phyloP scores from a whole-genome alignment of 2,329 filamentous ascomycete species.

The Trichophyton schoenleinii region DNA sequence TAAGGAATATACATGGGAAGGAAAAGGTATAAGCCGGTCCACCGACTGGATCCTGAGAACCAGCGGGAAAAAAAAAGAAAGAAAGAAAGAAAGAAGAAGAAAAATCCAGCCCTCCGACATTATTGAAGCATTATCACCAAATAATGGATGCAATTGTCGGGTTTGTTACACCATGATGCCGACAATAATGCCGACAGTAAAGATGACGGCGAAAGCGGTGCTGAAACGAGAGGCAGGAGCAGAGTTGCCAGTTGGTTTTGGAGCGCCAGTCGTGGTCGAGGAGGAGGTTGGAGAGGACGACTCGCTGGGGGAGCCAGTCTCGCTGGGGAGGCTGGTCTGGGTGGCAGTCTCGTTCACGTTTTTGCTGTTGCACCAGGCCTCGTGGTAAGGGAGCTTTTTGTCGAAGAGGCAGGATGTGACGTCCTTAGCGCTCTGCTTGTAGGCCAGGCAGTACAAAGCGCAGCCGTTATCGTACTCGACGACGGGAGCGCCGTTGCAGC shows the following conservation, averaged over 20 bases:
- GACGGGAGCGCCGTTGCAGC: slow-evolving; percentile 15
- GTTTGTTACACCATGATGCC: neutral
- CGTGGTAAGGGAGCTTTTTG: slow-evolving; percentile 15
- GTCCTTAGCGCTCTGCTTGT: slow-evolving; percentile 17
- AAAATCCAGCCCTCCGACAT: neutral
- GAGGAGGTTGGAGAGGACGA: neutral
- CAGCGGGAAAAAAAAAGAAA: no score
- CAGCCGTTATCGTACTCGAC: slow-evolving; percentile 16
- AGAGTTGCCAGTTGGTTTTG: neutral
- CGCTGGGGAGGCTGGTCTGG: slow-evolving; percentile 7
- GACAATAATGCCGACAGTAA: neutral
- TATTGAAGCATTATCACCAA: neutral
- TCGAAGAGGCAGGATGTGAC: slow-evolving; percentile 19
- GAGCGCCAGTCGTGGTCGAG: neutral
- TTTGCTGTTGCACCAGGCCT: slow-evolving; percentile 18
- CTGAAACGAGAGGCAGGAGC: neutral
- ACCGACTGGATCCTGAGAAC: neutral
- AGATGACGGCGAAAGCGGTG: neutral
- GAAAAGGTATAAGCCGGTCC: neutral
- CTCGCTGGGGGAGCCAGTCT: neutral
- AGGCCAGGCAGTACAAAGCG: slow-evolving; percentile 16
- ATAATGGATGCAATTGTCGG: neutral
- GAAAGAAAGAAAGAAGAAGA: no score
- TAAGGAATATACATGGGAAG: neutral
- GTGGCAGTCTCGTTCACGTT: slow-evolving; percentile 16